Evolutionary conservation across 305 asterid species (phyloP).

Genomic region (Fraxinus sp.): DNA sequence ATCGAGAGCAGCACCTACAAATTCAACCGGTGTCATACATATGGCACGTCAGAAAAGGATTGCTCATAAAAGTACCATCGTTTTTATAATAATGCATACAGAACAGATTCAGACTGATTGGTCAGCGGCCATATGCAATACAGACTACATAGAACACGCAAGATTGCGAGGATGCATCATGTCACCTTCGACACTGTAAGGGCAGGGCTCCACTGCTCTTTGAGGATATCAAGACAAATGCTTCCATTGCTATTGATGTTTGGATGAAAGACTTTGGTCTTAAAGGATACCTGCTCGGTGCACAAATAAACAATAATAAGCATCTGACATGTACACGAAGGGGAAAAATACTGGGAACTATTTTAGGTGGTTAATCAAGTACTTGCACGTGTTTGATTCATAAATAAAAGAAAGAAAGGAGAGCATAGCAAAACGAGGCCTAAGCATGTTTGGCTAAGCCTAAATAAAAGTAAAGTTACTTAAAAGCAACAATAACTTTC

Average conservation of each 20-base stretch:
- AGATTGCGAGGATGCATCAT: not conserved
- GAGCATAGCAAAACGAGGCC: not conserved
- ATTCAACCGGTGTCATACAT: not conserved
- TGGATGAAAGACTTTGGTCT: slow-evolving; percentile 72
- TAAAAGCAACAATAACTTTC: not conserved
- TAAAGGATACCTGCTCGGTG: slow-evolving; percentile 53
- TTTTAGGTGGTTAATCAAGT: not conserved
- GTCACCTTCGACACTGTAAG: slow-evolving; percentile 70
- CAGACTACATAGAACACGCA: not conserved
- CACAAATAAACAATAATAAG: not conserved
- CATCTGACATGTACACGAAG: not conserved
- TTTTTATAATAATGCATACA: not conserved
- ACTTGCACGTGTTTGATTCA: not conserved
- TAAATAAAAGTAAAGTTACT: not conserved
- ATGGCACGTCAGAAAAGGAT: not conserved
- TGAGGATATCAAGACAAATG: slow-evolving; percentile 74
- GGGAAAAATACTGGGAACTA: not conserved
- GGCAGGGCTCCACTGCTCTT: slow-evolving; percentile 88
- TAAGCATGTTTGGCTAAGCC: not conserved
- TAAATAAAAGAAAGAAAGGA: not conserved
- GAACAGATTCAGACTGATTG: not conserved
- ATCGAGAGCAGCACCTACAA: slow-evolving; percentile 51
- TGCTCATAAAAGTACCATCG: not conserved
- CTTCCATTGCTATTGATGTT: slow-evolving; percentile 72
- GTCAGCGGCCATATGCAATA: not conserved